phyloP scores from a whole-genome alignment of 257 asterid genomes.

The Misopates orontium region DNA sequence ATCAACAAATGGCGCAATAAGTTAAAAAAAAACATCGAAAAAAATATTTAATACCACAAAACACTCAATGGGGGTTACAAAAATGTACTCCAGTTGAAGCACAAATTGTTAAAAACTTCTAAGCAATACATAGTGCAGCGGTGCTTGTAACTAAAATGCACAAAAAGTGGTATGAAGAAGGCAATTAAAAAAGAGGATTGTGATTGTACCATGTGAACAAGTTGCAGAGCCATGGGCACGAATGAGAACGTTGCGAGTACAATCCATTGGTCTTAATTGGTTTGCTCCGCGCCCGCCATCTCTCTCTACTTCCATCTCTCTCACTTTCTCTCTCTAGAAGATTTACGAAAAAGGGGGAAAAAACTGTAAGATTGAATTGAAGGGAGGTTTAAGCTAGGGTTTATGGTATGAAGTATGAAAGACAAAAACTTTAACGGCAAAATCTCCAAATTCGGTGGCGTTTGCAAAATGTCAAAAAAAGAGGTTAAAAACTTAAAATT shows the following conservation, averaged over 20 bases:
- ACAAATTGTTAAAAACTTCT: not conserved
- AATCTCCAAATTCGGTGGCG: too few relatives aligned
- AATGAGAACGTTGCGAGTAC: slow-evolving; percentile 68
- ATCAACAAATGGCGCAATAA: not conserved
- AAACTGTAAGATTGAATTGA: not conserved
- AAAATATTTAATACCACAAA: not conserved
- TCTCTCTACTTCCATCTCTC: slow-evolving; percentile 60
- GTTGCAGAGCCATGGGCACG: slow-evolving; percentile 98
- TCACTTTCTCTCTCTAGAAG: not conserved
- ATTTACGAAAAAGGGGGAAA: not conserved
- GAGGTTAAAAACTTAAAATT: too few relatives aligned
- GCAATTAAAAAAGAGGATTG: not conserved
- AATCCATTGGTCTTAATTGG: slow-evolving; percentile 74
- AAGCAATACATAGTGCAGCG: slow-evolving; percentile 13
- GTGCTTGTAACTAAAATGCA: not conserved
- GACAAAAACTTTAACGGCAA: too few relatives aligned
- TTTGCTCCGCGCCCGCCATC: slow-evolving; percentile 75
- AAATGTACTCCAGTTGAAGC: not conserved
- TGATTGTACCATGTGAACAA: slow-evolving; percentile 52
- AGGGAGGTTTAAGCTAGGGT: slow-evolving; percentile 40
- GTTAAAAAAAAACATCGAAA: not conserved
- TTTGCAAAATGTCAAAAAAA: too few relatives aligned
- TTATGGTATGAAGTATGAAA: slow-evolving; percentile 14
- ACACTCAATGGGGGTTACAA: not conserved
- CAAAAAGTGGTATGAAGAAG: not conserved